These are phyloP conservation scores for Gorgonomyces haynaldii DNA, from an alignment of 192 early-diverging fungal species.

Conservation along the genomic window DNA sequence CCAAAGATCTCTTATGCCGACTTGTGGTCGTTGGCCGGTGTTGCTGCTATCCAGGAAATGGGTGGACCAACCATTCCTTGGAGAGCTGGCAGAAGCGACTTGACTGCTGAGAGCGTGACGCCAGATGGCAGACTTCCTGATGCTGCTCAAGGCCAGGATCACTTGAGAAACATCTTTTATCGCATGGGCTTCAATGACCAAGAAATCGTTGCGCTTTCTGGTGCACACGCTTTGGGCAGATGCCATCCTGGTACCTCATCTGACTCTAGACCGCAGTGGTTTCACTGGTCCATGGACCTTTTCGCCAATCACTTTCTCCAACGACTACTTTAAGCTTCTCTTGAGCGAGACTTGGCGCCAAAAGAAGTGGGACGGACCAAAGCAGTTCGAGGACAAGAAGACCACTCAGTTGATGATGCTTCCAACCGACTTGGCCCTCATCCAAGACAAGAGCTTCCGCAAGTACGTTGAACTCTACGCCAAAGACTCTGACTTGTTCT, in stretches of 20 bases:
- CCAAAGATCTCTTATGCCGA: conserved; percentile 59
- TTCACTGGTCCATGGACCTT: conserved; percentile 46
- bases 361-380: conserved; percentile 68
- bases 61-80: conserved; percentile 55
- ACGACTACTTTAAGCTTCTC: conserved; percentile 66
- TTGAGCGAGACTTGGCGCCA: conserved; percentile 66
- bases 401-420: conserved; percentile 55
- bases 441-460: conserved; percentile 38
- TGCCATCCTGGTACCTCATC: conserved; percentile 24
- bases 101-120: conserved; percentile 17
- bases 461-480: conserved; percentile 72
- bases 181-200: conserved; percentile 64
- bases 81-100: conserved; percentile 36
- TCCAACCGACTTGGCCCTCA: conserved; percentile 54
- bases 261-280: conserved; percentile 58
- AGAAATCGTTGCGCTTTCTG: conserved; percentile 59
- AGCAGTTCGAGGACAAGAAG: conserved; percentile 80
- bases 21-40: conserved; percentile 62
- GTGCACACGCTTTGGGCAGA: conserved; percentile 54
- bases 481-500: conserved; percentile 74
- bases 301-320: conserved; percentile 66
- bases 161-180: conserved; percentile 52
- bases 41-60: conserved; percentile 55
- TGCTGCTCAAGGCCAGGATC: conserved; percentile 39
- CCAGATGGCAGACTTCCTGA: conserved; percentile 65